Percentiles rank a stretch among this genome's conserved stretches.
These are phyloP conservation scores for Exophiala mesophila DNA, from an alignment of 2,329 filamentous ascomycete species.

Conservation along the genomic window DNA sequence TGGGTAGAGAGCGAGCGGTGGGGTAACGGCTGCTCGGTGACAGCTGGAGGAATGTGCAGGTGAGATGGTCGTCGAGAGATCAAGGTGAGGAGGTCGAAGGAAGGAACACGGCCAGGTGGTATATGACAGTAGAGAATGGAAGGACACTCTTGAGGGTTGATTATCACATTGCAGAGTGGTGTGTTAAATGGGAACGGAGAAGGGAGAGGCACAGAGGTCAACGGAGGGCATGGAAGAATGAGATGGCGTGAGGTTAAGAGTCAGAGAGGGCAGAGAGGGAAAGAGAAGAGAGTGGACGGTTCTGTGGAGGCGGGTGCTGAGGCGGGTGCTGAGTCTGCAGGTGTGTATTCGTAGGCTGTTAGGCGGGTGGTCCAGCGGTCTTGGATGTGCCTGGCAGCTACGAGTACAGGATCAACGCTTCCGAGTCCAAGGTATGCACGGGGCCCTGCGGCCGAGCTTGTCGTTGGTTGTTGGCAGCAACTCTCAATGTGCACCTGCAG, in stretches of 20 bases:
- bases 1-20: conserved; percentile 9
- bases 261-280: not conserved
- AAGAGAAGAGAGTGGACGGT: not conserved
- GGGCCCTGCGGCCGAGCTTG: not conserved
- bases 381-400: not conserved
- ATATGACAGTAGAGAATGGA: conserved; percentile 11
- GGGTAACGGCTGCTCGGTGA: conserved; percentile 14
- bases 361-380: not conserved
- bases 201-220: not conserved
- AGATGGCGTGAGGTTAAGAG: not conserved
- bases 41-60: conserved; percentile 17
- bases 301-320: not conserved
- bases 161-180: conserved; percentile 21
- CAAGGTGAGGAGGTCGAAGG: conserved; percentile 9
- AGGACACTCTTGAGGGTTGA: conserved; percentile 17
- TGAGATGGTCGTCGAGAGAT: conserved; percentile 23
- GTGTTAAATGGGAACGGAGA: not conserved
- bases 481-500: not conserved
- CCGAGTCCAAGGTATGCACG: not conserved
- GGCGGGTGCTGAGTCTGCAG: not conserved
- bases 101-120: conserved; percentile 22
- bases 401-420: too few relatives aligned
- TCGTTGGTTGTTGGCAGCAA: not conserved
- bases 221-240: not conserved
- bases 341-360: too few relatives aligned